phyloP scores from a whole-genome alignment of 2,329 filamentous ascomycete genomes.

The Aurifilum marmelostoma region DNA sequence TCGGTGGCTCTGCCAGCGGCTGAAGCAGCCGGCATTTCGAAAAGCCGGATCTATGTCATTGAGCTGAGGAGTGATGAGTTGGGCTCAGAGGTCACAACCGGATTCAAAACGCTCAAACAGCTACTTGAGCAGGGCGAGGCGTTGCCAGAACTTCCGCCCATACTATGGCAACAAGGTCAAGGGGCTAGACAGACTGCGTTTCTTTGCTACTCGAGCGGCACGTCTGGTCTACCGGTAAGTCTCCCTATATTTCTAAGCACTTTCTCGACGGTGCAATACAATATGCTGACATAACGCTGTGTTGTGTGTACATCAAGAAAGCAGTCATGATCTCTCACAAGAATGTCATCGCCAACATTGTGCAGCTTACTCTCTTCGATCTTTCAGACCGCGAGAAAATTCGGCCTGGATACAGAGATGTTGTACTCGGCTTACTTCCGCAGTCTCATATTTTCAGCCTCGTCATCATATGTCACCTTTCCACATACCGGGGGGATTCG shows the following conservation, averaged over 20 bases:
- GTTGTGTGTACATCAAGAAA: background rate
- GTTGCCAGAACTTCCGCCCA: constrained; percentile 48
- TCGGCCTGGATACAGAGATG: background rate
- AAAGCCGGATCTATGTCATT: background rate
- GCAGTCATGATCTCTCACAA: background rate
- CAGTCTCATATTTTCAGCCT: constrained; percentile 2
- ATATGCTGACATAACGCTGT: background rate
- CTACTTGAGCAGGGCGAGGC: constrained; percentile 34
- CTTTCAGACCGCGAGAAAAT: background rate
- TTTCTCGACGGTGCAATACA: background rate
- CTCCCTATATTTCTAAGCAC: too few relatives aligned
- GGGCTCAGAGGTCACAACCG: background rate
- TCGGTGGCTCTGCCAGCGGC: background rate
- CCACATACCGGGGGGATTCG: constrained; percentile 1
- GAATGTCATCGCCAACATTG: constrained; percentile 3
- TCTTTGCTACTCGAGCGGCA: constrained; percentile 72
- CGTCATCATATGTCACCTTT: background rate
- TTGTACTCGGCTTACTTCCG: background rate
- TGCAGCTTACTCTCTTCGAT: constrained; percentile 2
- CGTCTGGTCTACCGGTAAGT: constrained; percentile 66
- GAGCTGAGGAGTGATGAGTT: background rate
- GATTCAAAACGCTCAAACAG: background rate
- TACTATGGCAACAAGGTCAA: constrained; percentile 58
- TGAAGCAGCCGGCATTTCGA: background rate
- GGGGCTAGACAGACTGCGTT: constrained; percentile 65